Percentiles rank a stretch among this genome's conserved stretches.
Conservation (phyloP, 1,284 basidiomycete genomes). For the Trametes polyzona region DNA sequence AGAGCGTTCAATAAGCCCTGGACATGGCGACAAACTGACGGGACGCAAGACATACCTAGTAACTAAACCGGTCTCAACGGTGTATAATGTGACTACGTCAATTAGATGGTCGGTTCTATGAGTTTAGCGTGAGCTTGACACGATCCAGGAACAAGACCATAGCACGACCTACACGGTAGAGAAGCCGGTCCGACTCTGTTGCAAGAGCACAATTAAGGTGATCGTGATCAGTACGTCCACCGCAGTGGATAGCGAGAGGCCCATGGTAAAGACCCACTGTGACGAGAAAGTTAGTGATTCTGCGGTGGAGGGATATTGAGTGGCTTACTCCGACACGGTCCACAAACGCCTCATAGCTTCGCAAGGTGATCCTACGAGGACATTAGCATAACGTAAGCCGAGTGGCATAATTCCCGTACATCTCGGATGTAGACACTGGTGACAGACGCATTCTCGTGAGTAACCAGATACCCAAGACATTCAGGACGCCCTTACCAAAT, state of each 20-base stretch:
- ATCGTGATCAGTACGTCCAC: constrained; percentile 57
- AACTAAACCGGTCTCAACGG: constrained; percentile 54
- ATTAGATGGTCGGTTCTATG: constrained; percentile 51
- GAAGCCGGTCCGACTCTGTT: constrained; percentile 46
- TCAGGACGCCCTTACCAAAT: constrained; percentile 12
- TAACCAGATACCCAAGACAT: background rate
- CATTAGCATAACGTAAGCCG: background rate
- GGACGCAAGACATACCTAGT: constrained; percentile 50
- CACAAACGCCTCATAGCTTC: constrained; percentile 36
- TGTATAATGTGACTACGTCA: constrained; percentile 53
- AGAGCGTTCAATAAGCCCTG: constrained; percentile 5
- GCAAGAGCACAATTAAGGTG: constrained; percentile 50
- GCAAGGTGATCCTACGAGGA: constrained; percentile 37
- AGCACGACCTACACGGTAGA: constrained; percentile 38
- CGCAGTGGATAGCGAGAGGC: constrained; percentile 52
- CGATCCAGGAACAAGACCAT: too few species aligned
- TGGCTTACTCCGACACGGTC: constrained; percentile 25
- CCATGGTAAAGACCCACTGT: constrained; percentile 62
- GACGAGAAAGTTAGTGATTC: background rate
- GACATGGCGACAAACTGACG: background rate
- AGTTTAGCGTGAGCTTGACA: too few species aligned
- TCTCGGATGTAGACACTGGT: constrained; percentile 41
- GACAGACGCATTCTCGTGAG: background rate
- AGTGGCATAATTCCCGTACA: constrained; percentile 29
- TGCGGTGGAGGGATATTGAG: background rate